Evolutionary conservation across 2,329 filamentous ascomycete genomes (phyloP).

Genomic region (Dactylellina sp.): DNA sequence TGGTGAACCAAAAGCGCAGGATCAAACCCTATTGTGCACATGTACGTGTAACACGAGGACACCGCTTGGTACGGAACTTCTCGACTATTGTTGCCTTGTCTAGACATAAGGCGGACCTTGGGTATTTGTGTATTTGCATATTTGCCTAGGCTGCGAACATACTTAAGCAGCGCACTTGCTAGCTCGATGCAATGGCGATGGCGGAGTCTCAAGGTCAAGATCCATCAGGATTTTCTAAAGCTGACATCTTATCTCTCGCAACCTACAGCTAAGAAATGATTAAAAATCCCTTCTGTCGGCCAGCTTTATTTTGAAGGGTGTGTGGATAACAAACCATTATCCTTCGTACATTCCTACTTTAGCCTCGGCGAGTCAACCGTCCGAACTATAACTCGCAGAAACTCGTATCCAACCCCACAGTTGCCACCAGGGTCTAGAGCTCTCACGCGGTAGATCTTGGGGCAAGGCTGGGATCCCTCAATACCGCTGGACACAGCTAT

Average conservation of each 20-base stretch:
- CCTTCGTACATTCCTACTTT: slow-evolving; percentile 39
- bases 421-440: slow-evolving; percentile 27
- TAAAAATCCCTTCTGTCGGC: background rate
- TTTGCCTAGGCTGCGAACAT: too few species aligned
- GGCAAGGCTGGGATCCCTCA: slow-evolving; percentile 11
- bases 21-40: slow-evolving; percentile 6
- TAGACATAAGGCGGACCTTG: background rate
- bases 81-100: slow-evolving; percentile 16
- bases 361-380: slow-evolving; percentile 33
- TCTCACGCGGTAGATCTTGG: slow-evolving; percentile 23
- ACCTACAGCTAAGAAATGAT: too few species aligned
- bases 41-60: background rate
- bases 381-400: background rate
- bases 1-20: slow-evolving; percentile 39
- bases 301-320: background rate
- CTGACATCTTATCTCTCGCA: too few species aligned
- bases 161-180: too few species aligned
- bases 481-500: too few species aligned
- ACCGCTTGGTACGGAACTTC: slow-evolving; percentile 5
- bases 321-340: background rate
- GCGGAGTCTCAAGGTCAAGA: too few species aligned
- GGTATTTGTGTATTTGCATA: background rate
- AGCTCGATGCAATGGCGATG: too few species aligned
- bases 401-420: slow-evolving; percentile 41
- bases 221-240: too few species aligned